Conservation (phyloP, 2,329 filamentous ascomycete species). For the Paracorniculantispora psalliotae region DNA sequence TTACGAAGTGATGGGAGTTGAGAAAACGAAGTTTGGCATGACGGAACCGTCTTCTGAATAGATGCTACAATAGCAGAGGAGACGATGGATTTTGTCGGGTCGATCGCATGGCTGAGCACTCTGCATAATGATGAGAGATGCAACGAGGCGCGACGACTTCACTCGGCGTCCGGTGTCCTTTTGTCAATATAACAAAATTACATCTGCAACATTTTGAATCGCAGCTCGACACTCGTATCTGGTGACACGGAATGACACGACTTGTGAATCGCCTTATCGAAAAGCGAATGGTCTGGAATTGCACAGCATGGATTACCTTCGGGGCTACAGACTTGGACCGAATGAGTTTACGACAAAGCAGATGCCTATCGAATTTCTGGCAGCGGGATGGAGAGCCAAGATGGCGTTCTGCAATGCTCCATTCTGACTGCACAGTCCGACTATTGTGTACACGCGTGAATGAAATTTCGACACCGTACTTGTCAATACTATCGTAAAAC, state of each 20-base stretch:
- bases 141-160: slow-evolving; percentile 34
- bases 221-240: not conserved
- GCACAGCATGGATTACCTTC: too few species aligned
- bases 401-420: too few species aligned
- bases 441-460: too few species aligned
- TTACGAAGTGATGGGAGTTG: slow-evolving; percentile 22
- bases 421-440: too few species aligned
- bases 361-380: too few species aligned
- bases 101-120: slow-evolving; percentile 33
- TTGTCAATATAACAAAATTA: slow-evolving; percentile 36
- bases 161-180: slow-evolving; percentile 39
- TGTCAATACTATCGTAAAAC: too few species aligned
- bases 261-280: too few species aligned
- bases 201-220: slow-evolving; percentile 21
- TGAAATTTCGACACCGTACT: too few species aligned
- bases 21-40: slow-evolving; percentile 27
- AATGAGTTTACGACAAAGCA: too few species aligned
- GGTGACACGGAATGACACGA: not conserved
- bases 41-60: slow-evolving; percentile 28
- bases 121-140: slow-evolving; percentile 24
- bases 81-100: slow-evolving; percentile 32
- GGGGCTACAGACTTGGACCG: too few species aligned
- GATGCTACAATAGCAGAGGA: slow-evolving; percentile 28
- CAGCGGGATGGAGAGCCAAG: too few species aligned
- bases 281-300: not conserved